Base-by-base conservation (phyloP, 1,284 basidiomycete species). In the Tilletia caries region DNA sequence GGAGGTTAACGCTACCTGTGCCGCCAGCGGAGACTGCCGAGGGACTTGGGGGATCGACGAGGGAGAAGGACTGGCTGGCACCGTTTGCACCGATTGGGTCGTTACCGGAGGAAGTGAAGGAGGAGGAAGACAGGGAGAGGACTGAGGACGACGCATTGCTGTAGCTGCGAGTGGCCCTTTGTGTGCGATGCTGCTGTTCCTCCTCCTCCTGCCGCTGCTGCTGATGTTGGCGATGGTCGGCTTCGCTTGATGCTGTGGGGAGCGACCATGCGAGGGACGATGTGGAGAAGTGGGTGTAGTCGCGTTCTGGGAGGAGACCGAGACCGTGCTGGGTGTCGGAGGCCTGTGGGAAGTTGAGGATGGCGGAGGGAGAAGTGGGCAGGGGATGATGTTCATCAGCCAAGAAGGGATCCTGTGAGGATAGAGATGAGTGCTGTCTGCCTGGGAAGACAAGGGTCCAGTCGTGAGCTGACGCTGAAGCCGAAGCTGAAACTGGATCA, bases 391-490 rank as follows among this genome's bases (percentile, higher is more conserved):
- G 37, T 41, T 41, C 37, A 2, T 41, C 37, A 41, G 37, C 1
- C 2, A 41, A 41, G 37, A 41, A 41, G 37, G 37, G 37, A 2
- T 41, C 37, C 37, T 41, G 37, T 41, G 37, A 10, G 37, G 15
- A 41, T 41, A 15, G 37, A 41, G 37, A 15, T 41, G 37, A 41
- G 15, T 62, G 58, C 29, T 32, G 58, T 29, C 58, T 25, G 32
- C 58, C 58, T 25, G 58, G 58, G 32, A 62, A 62, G 58, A 62
- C 58, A 18, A 62, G 58, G 32, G 58, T 62, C 58, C 58, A 62
- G 18, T 62, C 58, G 20, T 23, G 29, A 29, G n/a, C 52, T 27
- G 52, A 54, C 27, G 52, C 52, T 54, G 25, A 15, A 10, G 37
- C 37, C 15, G 37, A 41, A 6, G 8, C 10, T 6, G 37, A 15